Conservation (phyloP, 306 rosid species). For the Lotus japonicus region DNA sequence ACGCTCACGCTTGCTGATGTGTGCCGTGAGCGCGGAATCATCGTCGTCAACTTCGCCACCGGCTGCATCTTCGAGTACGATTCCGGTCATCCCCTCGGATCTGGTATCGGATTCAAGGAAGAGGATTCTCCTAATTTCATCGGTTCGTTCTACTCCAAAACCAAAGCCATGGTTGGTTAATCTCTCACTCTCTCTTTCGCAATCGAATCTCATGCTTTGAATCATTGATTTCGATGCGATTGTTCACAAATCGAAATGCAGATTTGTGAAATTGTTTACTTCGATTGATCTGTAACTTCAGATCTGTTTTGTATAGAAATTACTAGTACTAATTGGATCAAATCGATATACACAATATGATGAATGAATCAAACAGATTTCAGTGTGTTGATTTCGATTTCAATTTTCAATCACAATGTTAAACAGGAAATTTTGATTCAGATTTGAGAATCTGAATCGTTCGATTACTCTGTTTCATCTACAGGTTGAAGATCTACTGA, state of each 20-base stretch:
- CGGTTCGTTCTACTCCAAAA: constrained; percentile 87
- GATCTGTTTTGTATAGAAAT: too few relatives aligned
- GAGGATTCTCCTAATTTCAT: constrained; percentile 65
- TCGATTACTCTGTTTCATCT: too few relatives aligned
- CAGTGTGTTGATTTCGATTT: background rate
- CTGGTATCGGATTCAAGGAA: constrained; percentile 81
- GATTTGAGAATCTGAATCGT: background rate
- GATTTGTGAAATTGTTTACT: background rate
- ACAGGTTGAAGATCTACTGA: constrained; percentile 81
- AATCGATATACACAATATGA: background rate
- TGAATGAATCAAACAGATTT: background rate
- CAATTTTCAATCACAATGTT: background rate
- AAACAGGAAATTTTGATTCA: background rate
- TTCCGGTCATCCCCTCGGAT: constrained; percentile 41
- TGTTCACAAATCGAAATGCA: too few relatives aligned
- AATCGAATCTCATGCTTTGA: background rate
- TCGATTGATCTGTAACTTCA: background rate
- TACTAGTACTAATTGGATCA: too few relatives aligned
- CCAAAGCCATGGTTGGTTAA: constrained; percentile 93
- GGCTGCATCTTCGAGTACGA: constrained; percentile 95
- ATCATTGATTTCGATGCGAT: background rate
- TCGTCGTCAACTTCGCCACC: constrained; percentile 71
- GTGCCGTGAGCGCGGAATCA: constrained; percentile 50
- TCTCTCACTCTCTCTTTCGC: too few relatives aligned
- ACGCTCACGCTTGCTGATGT: constrained; percentile 76